Evolutionary conservation across 2,329 filamentous ascomycete genomes (phyloP).

Genomic region (Boeremia lycopersici): DNA sequence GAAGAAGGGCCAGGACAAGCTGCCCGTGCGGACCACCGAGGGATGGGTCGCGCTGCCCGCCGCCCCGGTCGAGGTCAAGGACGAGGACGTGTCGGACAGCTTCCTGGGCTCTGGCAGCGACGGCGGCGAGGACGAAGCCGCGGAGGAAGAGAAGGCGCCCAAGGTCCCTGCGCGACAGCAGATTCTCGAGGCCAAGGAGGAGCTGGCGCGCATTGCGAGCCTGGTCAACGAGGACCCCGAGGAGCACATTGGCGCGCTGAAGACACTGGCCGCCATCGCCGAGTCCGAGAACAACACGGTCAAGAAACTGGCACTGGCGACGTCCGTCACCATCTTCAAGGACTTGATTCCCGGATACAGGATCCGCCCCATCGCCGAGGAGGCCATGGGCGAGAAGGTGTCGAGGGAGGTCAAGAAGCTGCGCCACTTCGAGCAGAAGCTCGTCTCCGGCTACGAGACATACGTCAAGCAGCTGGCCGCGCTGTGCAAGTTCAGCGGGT

Average conservation of each 20-base stretch:
- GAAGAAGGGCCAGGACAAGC: slow-evolving; percentile 71
- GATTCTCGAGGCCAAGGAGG: slow-evolving; percentile 86
- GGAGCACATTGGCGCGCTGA: slow-evolving; percentile 82
- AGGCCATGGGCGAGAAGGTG: slow-evolving; percentile 76
- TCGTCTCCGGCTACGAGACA: slow-evolving; percentile 81
- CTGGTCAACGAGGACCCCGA: slow-evolving; percentile 91
- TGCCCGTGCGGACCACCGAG: slow-evolving; percentile 86
- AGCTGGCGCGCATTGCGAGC: slow-evolving; percentile 81
- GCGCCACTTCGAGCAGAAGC: slow-evolving; percentile 82
- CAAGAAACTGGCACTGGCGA: slow-evolving; percentile 83
- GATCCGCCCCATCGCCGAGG: slow-evolving; percentile 81
- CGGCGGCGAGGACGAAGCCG: slow-evolving; percentile 50
- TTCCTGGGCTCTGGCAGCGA: slow-evolving; percentile 66
- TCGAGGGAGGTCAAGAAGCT: slow-evolving; percentile 90
- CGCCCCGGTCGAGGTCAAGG: slow-evolving; percentile 52
- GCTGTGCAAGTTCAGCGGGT: slow-evolving; percentile 65
- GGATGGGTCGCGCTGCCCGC: slow-evolving; percentile 69
- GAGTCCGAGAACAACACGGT: slow-evolving; percentile 73
- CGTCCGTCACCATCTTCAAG: slow-evolving; percentile 89
- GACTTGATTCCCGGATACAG: slow-evolving; percentile 96
- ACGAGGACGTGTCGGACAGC: slow-evolving; percentile 63
- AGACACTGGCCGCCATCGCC: slow-evolving; percentile 75
- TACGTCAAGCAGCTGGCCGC: slow-evolving; percentile 79
- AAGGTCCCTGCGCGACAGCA: slow-evolving; percentile 77
- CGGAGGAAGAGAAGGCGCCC: slow-evolving; percentile 59